Evolutionary conservation across 2,329 filamentous ascomycete species (phyloP).

Genomic region (Fusarium devonianum): DNA sequence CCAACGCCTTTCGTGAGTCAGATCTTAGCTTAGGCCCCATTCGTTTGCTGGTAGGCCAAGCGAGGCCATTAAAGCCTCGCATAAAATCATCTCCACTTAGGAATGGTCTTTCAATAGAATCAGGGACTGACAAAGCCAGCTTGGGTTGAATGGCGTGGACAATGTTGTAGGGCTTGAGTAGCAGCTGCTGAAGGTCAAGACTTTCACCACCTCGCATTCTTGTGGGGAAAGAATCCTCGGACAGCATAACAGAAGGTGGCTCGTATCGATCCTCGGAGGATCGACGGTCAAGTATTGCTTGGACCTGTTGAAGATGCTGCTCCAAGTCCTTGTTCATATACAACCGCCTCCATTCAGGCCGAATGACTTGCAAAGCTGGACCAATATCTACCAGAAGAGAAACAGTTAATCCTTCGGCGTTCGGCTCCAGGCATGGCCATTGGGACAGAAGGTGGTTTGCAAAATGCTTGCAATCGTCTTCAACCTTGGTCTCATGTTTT

Average conservation of each 20-base stretch:
- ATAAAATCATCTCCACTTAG: slow-evolving; percentile 14
- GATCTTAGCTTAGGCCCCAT: background rate
- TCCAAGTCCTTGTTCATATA: slow-evolving; percentile 34
- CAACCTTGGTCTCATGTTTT: slow-evolving; percentile 32
- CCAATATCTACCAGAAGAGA: slow-evolving; percentile 35
- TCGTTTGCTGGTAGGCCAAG: slow-evolving; percentile 8
- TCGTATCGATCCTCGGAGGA: slow-evolving; percentile 22
- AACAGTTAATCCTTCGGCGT: slow-evolving; percentile 11
- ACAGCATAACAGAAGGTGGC: slow-evolving; percentile 12
- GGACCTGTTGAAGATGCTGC: slow-evolving; percentile 28
- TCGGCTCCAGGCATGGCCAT: slow-evolving; percentile 40
- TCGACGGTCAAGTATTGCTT: slow-evolving; percentile 29
- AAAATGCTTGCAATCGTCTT: slow-evolving; percentile 36
- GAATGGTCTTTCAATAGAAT: slow-evolving; percentile 13
- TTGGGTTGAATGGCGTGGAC: background rate
- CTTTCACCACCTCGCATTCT: slow-evolving; percentile 33
- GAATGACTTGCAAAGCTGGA: slow-evolving; percentile 33
- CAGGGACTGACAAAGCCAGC: background rate
- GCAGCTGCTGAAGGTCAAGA: slow-evolving; percentile 25
- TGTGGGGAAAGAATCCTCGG: slow-evolving; percentile 22
- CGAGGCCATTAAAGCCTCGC: background rate
- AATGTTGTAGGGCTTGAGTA: slow-evolving; percentile 25
- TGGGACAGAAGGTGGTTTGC: slow-evolving; percentile 34
- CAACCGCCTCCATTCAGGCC: slow-evolving; percentile 38
- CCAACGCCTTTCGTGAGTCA: background rate